phyloP scores from a whole-genome alignment of 169 alveolate genomes.

The Cryptosporidium ryanae region DNA sequence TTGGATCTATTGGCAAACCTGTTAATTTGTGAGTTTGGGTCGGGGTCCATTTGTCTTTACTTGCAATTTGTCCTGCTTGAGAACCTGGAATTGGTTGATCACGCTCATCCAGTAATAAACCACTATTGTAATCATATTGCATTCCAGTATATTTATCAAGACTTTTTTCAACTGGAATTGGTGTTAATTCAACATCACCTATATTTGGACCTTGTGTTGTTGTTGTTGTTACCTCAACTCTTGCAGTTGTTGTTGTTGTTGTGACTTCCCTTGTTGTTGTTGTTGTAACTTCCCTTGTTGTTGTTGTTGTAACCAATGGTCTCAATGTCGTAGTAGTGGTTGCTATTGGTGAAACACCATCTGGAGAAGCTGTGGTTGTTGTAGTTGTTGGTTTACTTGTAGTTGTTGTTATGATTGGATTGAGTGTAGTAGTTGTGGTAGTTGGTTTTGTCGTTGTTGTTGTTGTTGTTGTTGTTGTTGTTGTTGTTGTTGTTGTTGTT shows the following conservation, averaged over 20 bases:
- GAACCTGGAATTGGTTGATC: slow-evolving; percentile 72
- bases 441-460: slow-evolving; percentile 9
- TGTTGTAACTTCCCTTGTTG: background rate
- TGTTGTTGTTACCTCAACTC: slow-evolving; percentile 21
- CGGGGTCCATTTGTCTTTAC: background rate
- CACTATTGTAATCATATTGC: slow-evolving; percentile 44
- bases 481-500: slow-evolving; percentile 16
- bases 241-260: slow-evolving; percentile 43
- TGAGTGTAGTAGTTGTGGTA: slow-evolving; percentile 21
- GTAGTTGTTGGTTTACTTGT: slow-evolving; percentile 34
- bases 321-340: background rate
- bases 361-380: slow-evolving; percentile 3
- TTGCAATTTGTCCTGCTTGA: slow-evolving; percentile 39
- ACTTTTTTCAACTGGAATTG: slow-evolving; percentile 40
- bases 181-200: slow-evolving; percentile 39
- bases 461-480: slow-evolving; percentile 6
- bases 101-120: slow-evolving; percentile 13
- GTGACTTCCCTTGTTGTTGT: slow-evolving; percentile 1
- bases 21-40: slow-evolving; percentile 41
- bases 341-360: slow-evolving; percentile 8
- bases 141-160: slow-evolving; percentile 43
- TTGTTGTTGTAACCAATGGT: background rate
- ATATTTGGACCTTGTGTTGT: slow-evolving; percentile 14
- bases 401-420: slow-evolving; percentile 17
- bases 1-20: slow-evolving; percentile 64